Percentiles rank a stretch among this genome's conserved stretches.
Evolutionary conservation across 768 basidiomycete species (phyloP).

Genomic region (Epithele typhae): DNA sequence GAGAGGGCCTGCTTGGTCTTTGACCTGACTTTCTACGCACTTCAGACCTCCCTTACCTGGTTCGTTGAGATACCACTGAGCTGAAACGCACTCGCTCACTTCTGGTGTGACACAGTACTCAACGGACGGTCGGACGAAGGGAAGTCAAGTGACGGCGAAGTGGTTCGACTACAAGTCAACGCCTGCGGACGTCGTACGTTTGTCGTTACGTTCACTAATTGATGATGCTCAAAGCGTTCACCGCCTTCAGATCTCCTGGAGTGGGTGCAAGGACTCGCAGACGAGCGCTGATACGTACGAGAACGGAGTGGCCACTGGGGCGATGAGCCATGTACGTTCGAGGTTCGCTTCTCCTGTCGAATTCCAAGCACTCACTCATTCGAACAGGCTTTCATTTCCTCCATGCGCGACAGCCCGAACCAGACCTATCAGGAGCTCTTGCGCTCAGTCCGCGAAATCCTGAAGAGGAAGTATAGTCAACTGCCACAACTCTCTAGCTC

Average conservation of each 20-base stretch:
- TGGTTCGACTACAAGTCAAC: constrained; percentile 47
- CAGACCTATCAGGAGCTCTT: constrained; percentile 62
- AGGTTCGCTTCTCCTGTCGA: no score
- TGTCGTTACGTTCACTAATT: no score
- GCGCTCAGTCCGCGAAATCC: constrained; percentile 48
- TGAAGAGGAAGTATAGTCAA: constrained; percentile 60
- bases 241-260: constrained; percentile 90
- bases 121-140: constrained; percentile 25
- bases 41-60: constrained; percentile 65
- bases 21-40: not conserved
- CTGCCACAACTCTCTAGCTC: constrained; percentile 72
- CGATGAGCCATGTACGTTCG: constrained; percentile 64
- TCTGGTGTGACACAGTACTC: constrained; percentile 22
- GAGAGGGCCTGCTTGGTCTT: no score
- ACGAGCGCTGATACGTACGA: constrained; percentile 78
- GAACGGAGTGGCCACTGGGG: constrained; percentile 63
- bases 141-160: constrained; percentile 22
- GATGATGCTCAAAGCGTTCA: no score
- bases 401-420: constrained; percentile 46
- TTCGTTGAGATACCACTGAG: constrained; percentile 20
- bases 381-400: constrained; percentile 51
- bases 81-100: not conserved
- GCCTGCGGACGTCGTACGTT: constrained; percentile 79
- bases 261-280: constrained; percentile 76
- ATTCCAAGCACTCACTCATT: no score